Evolutionary conservation across 768 basidiomycete species (phyloP).

Genomic region (Mycena chlorophos): DNA sequence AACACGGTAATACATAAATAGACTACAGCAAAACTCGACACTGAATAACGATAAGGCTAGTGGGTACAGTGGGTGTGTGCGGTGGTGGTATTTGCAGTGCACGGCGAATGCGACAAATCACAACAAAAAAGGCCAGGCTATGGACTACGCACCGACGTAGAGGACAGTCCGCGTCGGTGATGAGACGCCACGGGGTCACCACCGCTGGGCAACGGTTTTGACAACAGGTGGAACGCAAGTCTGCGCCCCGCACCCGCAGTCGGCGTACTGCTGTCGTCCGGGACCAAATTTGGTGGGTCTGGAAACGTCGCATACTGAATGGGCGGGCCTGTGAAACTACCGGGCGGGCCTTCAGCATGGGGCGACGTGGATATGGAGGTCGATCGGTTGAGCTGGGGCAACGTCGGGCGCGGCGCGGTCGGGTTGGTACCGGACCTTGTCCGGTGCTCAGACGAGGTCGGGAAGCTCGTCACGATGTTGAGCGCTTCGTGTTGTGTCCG

Average conservation of each 20-base stretch:
- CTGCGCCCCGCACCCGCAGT: conserved; percentile 64
- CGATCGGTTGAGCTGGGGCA: conserved; percentile 50
- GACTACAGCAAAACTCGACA: conserved; percentile 15
- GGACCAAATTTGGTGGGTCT: conserved; percentile 56
- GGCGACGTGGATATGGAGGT: conserved; percentile 60
- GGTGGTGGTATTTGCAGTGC: neutral
- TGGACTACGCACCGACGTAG: conserved; percentile 50
- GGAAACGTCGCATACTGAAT: conserved; percentile 72
- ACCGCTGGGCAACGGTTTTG: conserved; percentile 49
- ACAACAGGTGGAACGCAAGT: conserved; percentile 67
- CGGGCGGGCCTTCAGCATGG: conserved; percentile 45
- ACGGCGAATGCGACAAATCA: too few species aligned
- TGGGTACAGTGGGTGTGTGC: conserved; percentile 11
- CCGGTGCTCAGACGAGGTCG: conserved; percentile 46
- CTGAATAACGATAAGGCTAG: conserved; percentile 20
- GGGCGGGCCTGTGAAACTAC: conserved; percentile 62
- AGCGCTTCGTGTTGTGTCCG: conserved; percentile 48
- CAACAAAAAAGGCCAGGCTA: too few species aligned
- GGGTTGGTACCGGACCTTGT: conserved; percentile 72
- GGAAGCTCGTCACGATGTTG: conserved; percentile 31
- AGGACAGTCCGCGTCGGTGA: conserved; percentile 56
- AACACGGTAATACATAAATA: conserved; percentile 24
- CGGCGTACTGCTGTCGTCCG: conserved; percentile 51
- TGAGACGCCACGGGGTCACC: conserved; percentile 42
- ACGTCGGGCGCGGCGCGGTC: conserved; percentile 44